Conservation (phyloP, 208 protist genomes). For the Leishmania tropica region DNA sequence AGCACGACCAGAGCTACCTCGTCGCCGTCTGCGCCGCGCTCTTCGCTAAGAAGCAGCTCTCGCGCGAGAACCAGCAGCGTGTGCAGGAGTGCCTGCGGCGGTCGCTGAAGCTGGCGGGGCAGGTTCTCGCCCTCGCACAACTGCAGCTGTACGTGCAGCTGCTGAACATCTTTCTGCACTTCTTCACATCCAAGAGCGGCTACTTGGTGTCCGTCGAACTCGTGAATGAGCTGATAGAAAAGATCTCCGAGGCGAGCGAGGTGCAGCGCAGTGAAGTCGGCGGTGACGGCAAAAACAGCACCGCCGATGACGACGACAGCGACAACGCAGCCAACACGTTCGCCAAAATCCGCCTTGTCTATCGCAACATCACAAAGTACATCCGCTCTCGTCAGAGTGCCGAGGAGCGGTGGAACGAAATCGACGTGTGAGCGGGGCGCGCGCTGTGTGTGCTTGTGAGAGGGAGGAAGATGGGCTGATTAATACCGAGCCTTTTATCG, state of each 20-base stretch:
- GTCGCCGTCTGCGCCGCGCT: slow-evolving; percentile 85
- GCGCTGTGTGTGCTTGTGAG: background rate
- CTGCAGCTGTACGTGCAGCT: slow-evolving; percentile 95
- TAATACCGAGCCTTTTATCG: background rate
- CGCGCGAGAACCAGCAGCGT: slow-evolving; percentile 65
- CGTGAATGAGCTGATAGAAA: slow-evolving; percentile 60
- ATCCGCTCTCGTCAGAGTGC: slow-evolving; percentile 63
- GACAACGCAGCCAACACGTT: slow-evolving; percentile 28
- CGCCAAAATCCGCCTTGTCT: slow-evolving; percentile 40
- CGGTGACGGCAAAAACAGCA: background rate
- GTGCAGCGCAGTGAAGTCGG: slow-evolving; percentile 21
- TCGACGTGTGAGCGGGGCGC: slow-evolving; percentile 47
- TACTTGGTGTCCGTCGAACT: slow-evolving; percentile 51
- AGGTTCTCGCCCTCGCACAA: slow-evolving; percentile 72
- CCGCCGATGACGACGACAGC: background rate
- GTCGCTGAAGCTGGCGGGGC: slow-evolving; percentile 92
- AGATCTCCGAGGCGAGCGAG: slow-evolving; percentile 55
- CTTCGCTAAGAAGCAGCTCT: slow-evolving; percentile 82
- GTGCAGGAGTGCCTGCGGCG: slow-evolving; percentile 95
- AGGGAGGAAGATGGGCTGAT: background rate
- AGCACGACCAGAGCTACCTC: slow-evolving; percentile 90
- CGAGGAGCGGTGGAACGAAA: slow-evolving; percentile 70
- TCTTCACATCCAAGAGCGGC: slow-evolving; percentile 85
- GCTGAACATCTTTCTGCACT: slow-evolving; percentile 94
- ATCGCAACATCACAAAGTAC: slow-evolving; percentile 77